Evolutionary conservation across 2,329 filamentous ascomycete genomes (phyloP).

Genomic region (Colletotrichum sp.): DNA sequence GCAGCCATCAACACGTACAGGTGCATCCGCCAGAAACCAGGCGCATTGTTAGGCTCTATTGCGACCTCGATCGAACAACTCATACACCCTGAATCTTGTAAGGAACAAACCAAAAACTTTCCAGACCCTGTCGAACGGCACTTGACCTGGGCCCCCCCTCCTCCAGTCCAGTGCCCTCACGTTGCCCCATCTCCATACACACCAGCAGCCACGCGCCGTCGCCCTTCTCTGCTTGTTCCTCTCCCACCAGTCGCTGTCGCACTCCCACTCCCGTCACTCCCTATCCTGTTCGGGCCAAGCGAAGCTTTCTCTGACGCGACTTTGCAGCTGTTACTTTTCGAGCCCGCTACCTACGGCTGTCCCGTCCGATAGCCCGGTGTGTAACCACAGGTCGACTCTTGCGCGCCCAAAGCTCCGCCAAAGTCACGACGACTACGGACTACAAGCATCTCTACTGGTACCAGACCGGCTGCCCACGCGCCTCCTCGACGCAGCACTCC

Average conservation of each 20-base stretch:
- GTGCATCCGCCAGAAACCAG: conserved; percentile 24
- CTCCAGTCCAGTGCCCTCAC: neutral
- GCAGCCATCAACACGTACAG: conserved; percentile 28
- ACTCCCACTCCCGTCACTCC: neutral
- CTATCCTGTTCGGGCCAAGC: conserved; percentile 12
- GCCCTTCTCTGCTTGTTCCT: conserved; percentile 8
- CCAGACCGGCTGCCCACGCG: conserved; percentile 10
- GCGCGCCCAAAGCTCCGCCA: conserved; percentile 13
- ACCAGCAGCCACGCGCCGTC: conserved; percentile 2
- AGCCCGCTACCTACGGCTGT: conserved; percentile 13
- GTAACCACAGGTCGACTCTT: conserved; percentile 19
- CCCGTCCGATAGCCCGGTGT: conserved; percentile 21
- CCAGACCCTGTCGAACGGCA: conserved; percentile 15
- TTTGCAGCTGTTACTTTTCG: conserved; percentile 33
- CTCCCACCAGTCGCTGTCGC: conserved; percentile 7
- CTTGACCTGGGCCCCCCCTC: neutral
- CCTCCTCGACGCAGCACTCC: conserved; percentile 15
- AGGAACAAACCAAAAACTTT: neutral
- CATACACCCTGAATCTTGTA: conserved; percentile 19
- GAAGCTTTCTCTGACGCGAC: conserved; percentile 39
- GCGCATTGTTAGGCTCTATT: conserved; percentile 23
- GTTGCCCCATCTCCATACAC: conserved; percentile 8
- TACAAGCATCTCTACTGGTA: conserved; percentile 3
- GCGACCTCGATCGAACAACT: conserved; percentile 23
- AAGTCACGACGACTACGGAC: conserved; percentile 6